Evolutionary conservation across 2,329 filamentous ascomycete genomes (phyloP).

Genomic region (Dendrostoma leiphaemia): DNA sequence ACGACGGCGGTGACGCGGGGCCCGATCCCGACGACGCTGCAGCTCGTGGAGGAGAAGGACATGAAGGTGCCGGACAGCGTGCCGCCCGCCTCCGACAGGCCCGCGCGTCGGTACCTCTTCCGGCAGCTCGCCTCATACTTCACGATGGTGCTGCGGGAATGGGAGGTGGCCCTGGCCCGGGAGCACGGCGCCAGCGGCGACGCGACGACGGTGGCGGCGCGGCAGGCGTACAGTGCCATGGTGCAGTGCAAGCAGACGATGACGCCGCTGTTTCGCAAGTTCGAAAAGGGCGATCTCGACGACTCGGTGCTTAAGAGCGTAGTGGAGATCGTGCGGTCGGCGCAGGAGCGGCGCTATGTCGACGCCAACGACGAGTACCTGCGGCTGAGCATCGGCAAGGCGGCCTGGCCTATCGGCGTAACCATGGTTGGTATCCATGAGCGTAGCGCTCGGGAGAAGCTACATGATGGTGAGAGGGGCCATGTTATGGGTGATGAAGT

Average conservation of each 20-base stretch:
- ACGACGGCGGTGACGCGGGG: conserved; percentile 63
- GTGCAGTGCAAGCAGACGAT: conserved; percentile 84
- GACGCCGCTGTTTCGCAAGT: conserved; percentile 82
- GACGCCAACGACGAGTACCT: conserved; percentile 96
- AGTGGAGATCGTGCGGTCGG: conserved; percentile 86
- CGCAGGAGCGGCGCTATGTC: conserved; percentile 88
- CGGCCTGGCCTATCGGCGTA: conserved; percentile 97
- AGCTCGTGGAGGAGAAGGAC: conserved; percentile 76
- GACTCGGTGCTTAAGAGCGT: conserved; percentile 78
- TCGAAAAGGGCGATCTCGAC: conserved; percentile 79
- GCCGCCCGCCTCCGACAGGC: conserved; percentile 58
- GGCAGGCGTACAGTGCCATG: conserved; percentile 81
- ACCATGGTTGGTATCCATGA: conserved; percentile 99
- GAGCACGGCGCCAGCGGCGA: conserved; percentile 39
- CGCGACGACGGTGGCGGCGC: conserved; percentile 70
- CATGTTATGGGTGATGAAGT: conserved; percentile 97
- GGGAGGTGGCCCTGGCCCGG: conserved; percentile 74
- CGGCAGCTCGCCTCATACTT: conserved; percentile 93
- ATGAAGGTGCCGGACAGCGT: conserved; percentile 76
- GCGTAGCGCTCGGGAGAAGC: conserved; percentile 88
- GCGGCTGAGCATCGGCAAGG: conserved; percentile 89
- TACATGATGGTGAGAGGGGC: conserved; percentile 83
- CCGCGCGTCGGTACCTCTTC: conserved; percentile 70
- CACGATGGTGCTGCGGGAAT: conserved; percentile 89
- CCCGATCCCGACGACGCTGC: conserved; percentile 83